Evolutionary conservation across 2,329 filamentous ascomycete genomes (phyloP), one percentile per base, ranked within the genome.

Genomic region (Colletotrichum godetiae): DNA sequence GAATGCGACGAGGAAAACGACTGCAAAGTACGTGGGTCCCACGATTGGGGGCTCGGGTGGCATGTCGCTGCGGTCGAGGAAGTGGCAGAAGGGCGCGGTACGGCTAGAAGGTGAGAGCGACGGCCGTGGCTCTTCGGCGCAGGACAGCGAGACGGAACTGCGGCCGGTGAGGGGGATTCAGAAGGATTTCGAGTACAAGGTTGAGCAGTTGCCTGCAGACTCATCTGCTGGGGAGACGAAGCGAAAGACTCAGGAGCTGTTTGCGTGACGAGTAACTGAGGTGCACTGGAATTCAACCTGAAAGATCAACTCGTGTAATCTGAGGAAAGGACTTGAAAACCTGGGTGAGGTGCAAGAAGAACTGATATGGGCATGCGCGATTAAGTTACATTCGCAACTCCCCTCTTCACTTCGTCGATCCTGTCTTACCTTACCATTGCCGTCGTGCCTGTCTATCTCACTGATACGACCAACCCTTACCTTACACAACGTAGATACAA

Each of bases 101-200:
- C 46, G 63, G 29, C 12, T 71, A 13, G 46, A 15, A 13, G 61
- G 58, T 27, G 61, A 69, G 13, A 72, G 55, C 27, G 31, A 65
- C 5, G 13, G 24, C 10, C 15, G 13, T 22, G 33, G 11, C 33
- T 49, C 42, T 0, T 66, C 72, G 13, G 35, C 29, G 15, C 13
- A 52, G 33, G 59, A 49, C n/a, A 74, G 72, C 24, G 53, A 74
- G 35, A 74, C 72, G 24, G 68, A 72, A 61, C 2, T 72, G 29
- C 53, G 35, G 27, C 67, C 57, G 11, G 56, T 74, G 19, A 53
- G 42, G 24, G 67, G 67, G 1, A 67, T 74, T 2, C 67, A 67
- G 7, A 72, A 71, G 22, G 42, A 72, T 6, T 31, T 24, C 12
- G 61, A 62, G 37, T 71, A 59, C 56, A 61, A 33, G 15, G 33